These are phyloP conservation scores for Phytophthora agathidicida DNA, from an alignment of 352 stramenopile genomes.

Conservation along the genomic window DNA sequence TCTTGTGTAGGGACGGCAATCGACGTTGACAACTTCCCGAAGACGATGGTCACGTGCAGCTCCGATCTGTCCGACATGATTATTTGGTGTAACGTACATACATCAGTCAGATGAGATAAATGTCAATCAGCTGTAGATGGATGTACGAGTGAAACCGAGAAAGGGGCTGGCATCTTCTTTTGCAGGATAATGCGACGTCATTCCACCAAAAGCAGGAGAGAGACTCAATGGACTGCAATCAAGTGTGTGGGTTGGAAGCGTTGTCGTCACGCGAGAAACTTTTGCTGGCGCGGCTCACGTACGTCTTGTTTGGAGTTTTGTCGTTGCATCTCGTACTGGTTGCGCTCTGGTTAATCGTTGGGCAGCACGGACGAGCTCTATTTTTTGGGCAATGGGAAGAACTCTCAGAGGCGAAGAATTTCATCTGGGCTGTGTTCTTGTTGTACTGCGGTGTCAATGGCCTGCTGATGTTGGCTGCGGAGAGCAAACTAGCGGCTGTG, in stretches of 20 bases:
- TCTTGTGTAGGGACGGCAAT: conserved; percentile 32
- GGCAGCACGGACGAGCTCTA: conserved; percentile 1
- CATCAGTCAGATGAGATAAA: no score
- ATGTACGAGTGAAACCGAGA: no score
- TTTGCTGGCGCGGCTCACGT: background rate
- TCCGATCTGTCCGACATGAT: conserved; percentile 20
- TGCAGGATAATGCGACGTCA: no score
- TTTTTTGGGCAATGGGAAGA: conserved; percentile 22
- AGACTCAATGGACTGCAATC: no score
- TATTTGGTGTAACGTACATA: no score
- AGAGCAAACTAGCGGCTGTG: conserved; percentile 3
- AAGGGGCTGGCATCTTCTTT: no score
- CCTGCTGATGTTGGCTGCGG: background rate
- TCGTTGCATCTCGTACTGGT: conserved; percentile 22
- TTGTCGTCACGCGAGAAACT: conserved; percentile 2
- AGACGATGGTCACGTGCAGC: conserved; percentile 51
- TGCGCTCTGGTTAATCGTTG: conserved; percentile 14
- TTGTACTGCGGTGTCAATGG: conserved; percentile 13
- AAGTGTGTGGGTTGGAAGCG: background rate
- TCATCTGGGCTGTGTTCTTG: conserved; percentile 16
- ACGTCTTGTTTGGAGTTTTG: conserved; percentile 9
- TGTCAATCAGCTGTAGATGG: no score
- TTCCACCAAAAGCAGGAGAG: no score
- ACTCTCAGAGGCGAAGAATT: conserved; percentile 1
- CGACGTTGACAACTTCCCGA: conserved; percentile 46